Percentiles rank a stretch among this genome's conserved stretches.
phyloP scores from a whole-genome alignment of 805 yeast genomes.

The Pichia heedii region DNA sequence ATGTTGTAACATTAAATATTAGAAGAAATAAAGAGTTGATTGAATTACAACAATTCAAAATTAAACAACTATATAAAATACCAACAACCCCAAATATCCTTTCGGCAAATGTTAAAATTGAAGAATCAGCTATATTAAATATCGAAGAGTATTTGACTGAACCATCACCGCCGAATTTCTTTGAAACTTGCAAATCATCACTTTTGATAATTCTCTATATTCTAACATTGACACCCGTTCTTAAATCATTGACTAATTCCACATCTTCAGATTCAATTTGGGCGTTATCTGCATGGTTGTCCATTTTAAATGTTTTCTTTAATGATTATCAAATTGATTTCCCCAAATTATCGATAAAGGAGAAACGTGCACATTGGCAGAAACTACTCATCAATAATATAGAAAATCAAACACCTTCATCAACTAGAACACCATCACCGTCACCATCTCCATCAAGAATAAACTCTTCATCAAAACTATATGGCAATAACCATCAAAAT shows the following conservation, averaged over 20 bases:
- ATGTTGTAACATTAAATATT: constrained; percentile 22
- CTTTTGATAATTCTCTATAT: constrained; percentile 59
- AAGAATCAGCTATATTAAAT: constrained; percentile 3
- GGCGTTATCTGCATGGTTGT: constrained; percentile 80
- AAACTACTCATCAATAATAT: constrained; percentile 1
- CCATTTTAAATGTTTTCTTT: constrained; percentile 54
- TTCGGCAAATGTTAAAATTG: background rate
- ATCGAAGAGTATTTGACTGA: constrained; percentile 20
- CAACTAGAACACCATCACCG: background rate
- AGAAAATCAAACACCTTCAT: background rate
- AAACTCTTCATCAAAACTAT: background rate
- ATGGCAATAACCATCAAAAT: constrained; percentile 1
- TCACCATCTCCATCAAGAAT: background rate
- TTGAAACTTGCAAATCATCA: constrained; percentile 49
- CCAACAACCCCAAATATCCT: constrained; percentile 1
- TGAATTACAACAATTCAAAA: constrained; percentile 21
- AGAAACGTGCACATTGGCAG: constrained; percentile 6
- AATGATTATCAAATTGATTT: constrained; percentile 58
- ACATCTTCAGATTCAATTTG: constrained; percentile 93
- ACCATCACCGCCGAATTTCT: constrained; percentile 22
- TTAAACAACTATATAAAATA: constrained; percentile 16
- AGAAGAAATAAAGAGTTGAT: constrained; percentile 24
- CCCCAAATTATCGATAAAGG: constrained; percentile 8
- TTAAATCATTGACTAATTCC: constrained; percentile 78
- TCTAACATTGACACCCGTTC: constrained; percentile 77